Conservation (phyloP, 257 asterid genomes). For the Nicotiana tomentosiformis region DNA sequence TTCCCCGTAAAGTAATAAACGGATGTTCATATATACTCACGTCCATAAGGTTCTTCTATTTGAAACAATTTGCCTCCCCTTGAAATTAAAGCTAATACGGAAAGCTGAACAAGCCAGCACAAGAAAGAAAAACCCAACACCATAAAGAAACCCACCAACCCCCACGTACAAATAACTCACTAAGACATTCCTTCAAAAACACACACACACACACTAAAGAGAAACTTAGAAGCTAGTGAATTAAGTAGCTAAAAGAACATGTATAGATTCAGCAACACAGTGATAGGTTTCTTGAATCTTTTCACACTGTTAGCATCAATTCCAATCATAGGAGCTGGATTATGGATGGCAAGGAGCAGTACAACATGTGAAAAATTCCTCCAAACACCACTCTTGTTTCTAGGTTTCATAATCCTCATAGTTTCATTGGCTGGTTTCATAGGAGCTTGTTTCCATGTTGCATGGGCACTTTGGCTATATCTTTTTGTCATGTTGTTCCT, state of each 20-base stretch:
- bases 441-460: conserved; percentile 87
- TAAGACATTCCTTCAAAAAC: neutral
- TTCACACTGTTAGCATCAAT: conserved; percentile 84
- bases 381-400: conserved; percentile 70
- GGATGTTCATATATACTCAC: conserved; percentile 14
- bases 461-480: conserved; percentile 91
- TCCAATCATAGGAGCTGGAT: conserved; percentile 93
- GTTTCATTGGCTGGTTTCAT: conserved; percentile 84
- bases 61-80: neutral
- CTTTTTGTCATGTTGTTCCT: conserved; percentile 64
- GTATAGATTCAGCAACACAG: conserved; percentile 83
- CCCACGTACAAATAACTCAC: neutral
- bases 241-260: conserved; percentile 9
- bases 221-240: neutral
- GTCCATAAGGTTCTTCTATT: neutral
- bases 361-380: conserved; percentile 84
- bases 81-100: neutral
- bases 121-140: neutral
- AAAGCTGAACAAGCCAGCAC: conserved; percentile 9
- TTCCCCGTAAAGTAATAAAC: conserved; percentile 37
- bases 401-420: conserved; percentile 69
- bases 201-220: neutral
- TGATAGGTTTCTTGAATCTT: conserved; percentile 86
- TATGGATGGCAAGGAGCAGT: conserved; percentile 88
- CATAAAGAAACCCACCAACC: neutral